Evolutionary conservation across 768 basidiomycete species (phyloP), one percentile per base, ranked within the genome.

Genomic region (Suillus cothurnatus): DNA sequence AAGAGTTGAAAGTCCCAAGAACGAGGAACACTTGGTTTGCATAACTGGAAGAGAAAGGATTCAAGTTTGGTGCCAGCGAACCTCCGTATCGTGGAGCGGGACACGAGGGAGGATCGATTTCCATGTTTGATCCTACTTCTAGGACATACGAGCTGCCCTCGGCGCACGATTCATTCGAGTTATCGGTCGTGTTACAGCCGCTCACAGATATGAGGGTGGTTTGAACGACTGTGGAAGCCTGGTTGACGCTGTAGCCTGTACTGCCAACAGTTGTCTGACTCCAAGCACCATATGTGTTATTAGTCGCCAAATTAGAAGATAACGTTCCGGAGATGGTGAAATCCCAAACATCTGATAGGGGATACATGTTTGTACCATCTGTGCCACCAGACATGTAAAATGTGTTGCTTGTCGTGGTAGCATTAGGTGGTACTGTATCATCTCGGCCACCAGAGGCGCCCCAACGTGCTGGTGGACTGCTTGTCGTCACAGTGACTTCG

Each of bases 371-470:
- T 19, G 68, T 76, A 12, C 82, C 85, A 66, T 90, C 78, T 32
- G 81, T 83, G 9, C 93, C 93, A n/a, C 93, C 93, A 9, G 85
- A 82, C 70, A 93, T 79, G 76, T 86, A 92, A 69, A 93, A 86
- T 0, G 89, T 87, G 68, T 89, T 93, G 70, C 88, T 91, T 47
- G 88, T 68, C 56, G 77, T 71, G n/a, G 68, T 6, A 28, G 21
- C 62, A 62, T 78, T 67, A 1, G 72, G 53, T 6, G 50, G 2
- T 4, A 80, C 79, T n/a, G 85, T 82, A 50, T 79, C 77, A 70
- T 94, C 93, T 47, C 87, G 88, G 1, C 93, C 93, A 57, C 93
- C 93, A 21, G 85, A 84, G 2, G 91, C 88, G 50, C 88, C 87
- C 85, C 86, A 93, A 26, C 90, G 82, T 61, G 88, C 73, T 31